These are phyloP conservation scores for Luffa aegyptiaca DNA, from an alignment of 306 rosid species.

Conservation along the genomic window DNA sequence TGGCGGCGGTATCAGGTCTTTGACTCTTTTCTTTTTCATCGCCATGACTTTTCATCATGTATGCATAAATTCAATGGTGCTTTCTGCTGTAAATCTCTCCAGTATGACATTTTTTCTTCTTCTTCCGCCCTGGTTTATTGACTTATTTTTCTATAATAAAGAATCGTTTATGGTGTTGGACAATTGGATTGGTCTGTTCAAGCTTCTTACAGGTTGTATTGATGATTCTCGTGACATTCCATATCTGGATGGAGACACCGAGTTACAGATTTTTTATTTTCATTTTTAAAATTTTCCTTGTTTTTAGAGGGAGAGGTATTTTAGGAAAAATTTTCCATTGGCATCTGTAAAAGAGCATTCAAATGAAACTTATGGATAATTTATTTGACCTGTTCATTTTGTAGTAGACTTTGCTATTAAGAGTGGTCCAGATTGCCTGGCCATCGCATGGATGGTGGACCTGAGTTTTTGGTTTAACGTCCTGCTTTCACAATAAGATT, in stretches of 20 bases:
- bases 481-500: background rate
- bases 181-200: background rate
- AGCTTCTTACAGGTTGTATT: background rate
- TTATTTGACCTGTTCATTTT: background rate
- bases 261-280: background rate
- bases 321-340: background rate
- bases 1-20: constrained; percentile 78
- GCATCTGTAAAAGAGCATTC: background rate
- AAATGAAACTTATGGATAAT: background rate
- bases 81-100: background rate
- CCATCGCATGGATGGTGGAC: background rate
- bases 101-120: background rate
- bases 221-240: background rate
- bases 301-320: background rate
- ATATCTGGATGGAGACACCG: background rate
- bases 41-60: background rate
- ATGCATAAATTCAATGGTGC: background rate
- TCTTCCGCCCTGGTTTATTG: background rate
- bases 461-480: background rate
- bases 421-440: constrained; percentile 4
- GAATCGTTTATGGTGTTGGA: background rate
- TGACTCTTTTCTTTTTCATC: background rate
- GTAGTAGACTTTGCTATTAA: background rate
- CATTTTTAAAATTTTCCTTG: background rate
- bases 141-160: background rate